phyloP scores from a whole-genome alignment of 345 rosid species.

The Moricandia arvensis region DNA sequence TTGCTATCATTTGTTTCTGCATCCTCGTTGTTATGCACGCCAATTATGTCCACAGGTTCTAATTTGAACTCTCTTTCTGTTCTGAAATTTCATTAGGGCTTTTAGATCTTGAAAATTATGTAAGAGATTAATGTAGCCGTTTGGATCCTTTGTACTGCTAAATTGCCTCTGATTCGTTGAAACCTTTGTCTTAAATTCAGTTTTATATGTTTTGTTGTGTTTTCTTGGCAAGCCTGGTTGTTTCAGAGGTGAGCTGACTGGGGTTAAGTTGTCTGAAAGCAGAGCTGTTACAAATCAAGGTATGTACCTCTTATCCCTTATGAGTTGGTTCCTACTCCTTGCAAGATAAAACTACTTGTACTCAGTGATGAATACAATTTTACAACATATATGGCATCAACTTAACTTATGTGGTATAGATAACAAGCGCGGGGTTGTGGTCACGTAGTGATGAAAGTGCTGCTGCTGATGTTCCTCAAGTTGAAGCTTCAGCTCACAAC shows the following conservation, averaged over 20 bases:
- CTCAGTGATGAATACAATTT: too few relatives aligned
- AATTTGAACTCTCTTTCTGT: too few relatives aligned
- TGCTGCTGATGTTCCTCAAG: conserved; percentile 38
- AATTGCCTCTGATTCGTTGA: too few relatives aligned
- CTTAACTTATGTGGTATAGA: conserved; percentile 48
- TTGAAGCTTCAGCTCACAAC: conserved; percentile 37
- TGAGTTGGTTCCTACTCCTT: too few relatives aligned
- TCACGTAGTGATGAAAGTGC: conserved; percentile 53
- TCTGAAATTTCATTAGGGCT: too few relatives aligned
- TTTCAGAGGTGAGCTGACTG: neutral
- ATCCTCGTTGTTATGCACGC: conserved; percentile 99
- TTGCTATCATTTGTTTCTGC: conserved; percentile 81
- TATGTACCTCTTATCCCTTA: neutral
- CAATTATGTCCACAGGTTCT: conserved; percentile 74
- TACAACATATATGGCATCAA: neutral
- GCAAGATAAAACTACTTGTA: too few relatives aligned
- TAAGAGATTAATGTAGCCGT: too few relatives aligned
- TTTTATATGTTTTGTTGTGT: neutral
- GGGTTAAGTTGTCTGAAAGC: neutral
- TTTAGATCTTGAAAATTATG: too few relatives aligned
- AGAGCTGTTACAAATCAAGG: neutral
- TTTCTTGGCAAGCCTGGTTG: neutral
- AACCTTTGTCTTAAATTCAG: too few relatives aligned
- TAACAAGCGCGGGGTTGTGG: conserved; percentile 93
- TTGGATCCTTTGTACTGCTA: too few relatives aligned